Evolutionary conservation across 345 rosid genomes (phyloP), one percentile per base, ranked within the genome.

Genomic region (Rubroshorea leprosula): DNA sequence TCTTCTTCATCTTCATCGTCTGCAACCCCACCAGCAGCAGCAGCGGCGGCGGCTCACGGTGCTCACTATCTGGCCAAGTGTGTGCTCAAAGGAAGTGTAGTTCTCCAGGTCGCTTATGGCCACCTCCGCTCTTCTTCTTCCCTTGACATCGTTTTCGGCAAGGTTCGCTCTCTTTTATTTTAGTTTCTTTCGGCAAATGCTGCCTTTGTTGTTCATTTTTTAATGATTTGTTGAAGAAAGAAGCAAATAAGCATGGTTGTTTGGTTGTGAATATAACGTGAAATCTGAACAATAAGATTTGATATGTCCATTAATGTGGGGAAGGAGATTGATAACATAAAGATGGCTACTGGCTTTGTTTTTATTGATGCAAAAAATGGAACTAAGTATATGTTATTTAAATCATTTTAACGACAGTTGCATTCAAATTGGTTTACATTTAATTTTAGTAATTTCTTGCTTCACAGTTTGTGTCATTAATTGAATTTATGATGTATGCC

Each of bases 21-120:
- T 5, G 68, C 81, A 13, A 54, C 83, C 5, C n/a, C n/a, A n/a
- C n/a, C n/a, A n/a, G n/a, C n/a, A n/a, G n/a, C n/a, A n/a, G n/a
- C n/a, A n/a, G 68, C 72, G 39, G 25, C 70, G 15, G 35, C 75
- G n/a, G 52, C 82, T 52, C 88, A 26, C n/a, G 74, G 76, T 26
- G 70, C 54, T 56, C 86, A 84, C 70, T 89, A 83, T 72, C 81
- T 93, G 23, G 96, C 99, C 50, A 93, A 89, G 79, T 87, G 91
- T 62, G 90, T 93, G 50, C 89, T 93, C 63, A 68, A 76, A 29
- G 96, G 96, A 6, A 87, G 86, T 76, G 97, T 72, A 63, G 75
- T 93, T 24, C 89, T 89, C 52, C 99, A 89, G 68, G 91, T 85
- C 66, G 87, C 80, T 4, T 76, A 72, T 53, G 99, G 94, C 22